Evolutionary conservation across 1,139 yeast species (phyloP), one percentile per base, ranked within the genome.

Genomic region (Protomyces inundatus): DNA sequence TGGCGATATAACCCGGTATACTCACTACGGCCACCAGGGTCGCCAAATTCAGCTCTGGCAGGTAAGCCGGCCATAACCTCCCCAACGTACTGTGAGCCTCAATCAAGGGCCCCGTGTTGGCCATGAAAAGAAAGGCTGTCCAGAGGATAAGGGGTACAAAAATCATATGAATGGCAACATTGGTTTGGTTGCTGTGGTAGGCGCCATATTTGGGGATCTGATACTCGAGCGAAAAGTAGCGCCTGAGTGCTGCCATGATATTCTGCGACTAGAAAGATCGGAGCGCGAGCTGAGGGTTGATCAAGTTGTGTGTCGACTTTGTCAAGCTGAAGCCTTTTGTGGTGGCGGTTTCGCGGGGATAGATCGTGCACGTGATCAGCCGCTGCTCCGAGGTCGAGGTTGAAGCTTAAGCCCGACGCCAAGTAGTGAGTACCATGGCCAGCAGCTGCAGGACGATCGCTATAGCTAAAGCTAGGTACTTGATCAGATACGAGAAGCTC

Each of bases 161-260:
- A 3, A 82, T 73, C 64, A 87, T 76, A 72, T 93, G 98, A 67
- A 93, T 88, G 7, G 79, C 70, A 9, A 90, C 95, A 75, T 93
- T 93, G 60, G 77, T 78, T 12, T 77, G 77, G 72, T 88, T 80
- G 73, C 81, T 80, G 74, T 93, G 98, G 73, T 91, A 91, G 1
- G 88, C 81, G 74, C 95, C 85, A 78, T 93, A 93, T 71, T 88
- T 88, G 34, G 85, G 84, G 64, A 91, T 79, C 70, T 91, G 97
- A 46, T 81, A 80, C 62, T 82, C 81, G 42, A 89, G 77, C 69
- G 54, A 50, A n/a, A 50, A 34, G 37, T 42, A 42, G 48, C 48
- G 48, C 48, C 16, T 42, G 48, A 42, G 16, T 23, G 32, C 48
- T 42, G 48, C n/a, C 48, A 42, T 42, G 32, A 30, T 16, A n/a